phyloP scores from a whole-genome alignment of 352 stramenopile genomes.

The Halophytophthora polymorphica region DNA sequence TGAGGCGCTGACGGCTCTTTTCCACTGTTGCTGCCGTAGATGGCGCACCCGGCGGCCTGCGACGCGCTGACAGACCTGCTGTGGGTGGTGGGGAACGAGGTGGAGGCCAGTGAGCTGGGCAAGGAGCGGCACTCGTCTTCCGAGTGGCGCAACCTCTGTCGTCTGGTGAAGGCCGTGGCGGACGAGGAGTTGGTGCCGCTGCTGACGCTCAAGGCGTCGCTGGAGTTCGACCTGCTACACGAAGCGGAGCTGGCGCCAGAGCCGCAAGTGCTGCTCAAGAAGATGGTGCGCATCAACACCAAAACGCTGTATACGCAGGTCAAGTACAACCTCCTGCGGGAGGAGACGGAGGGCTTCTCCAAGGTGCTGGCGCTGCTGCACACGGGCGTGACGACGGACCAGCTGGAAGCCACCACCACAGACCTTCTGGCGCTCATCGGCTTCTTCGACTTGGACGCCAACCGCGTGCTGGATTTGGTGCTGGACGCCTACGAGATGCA shows the following conservation, averaged over 20 bases:
- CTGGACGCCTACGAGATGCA: slow-evolving; percentile 92
- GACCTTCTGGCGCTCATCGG: slow-evolving; percentile 79
- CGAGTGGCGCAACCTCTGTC: slow-evolving; percentile 68
- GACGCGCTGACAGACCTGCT: slow-evolving; percentile 68
- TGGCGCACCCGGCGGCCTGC: slow-evolving; percentile 26
- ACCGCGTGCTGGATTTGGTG: slow-evolving; percentile 92
- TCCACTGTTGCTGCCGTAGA: slow-evolving; percentile 12
- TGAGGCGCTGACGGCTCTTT: too few relatives aligned
- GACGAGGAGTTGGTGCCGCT: slow-evolving; percentile 65
- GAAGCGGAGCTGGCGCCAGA: slow-evolving; percentile 50
- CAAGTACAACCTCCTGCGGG: slow-evolving; percentile 96
- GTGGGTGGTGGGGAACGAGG: slow-evolving; percentile 74
- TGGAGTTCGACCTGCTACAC: slow-evolving; percentile 79
- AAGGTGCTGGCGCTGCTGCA: slow-evolving; percentile 90
- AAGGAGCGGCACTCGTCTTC: slow-evolving; percentile 61
- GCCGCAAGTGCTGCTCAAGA: slow-evolving; percentile 55
- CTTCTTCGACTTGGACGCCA: slow-evolving; percentile 96
- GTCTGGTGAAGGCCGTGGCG: slow-evolving; percentile 56
- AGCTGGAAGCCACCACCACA: slow-evolving; percentile 64
- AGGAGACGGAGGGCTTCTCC: slow-evolving; percentile 96
- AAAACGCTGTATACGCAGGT: slow-evolving; percentile 93
- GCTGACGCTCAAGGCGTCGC: slow-evolving; percentile 52
- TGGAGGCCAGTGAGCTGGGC: slow-evolving; percentile 68
- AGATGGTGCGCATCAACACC: slow-evolving; percentile 83
- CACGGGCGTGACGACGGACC: slow-evolving; percentile 55